Evolutionary conservation across 192 early-diverging fungal species (phyloP), one percentile per base, ranked within the genome.

Genomic region (Backusella tarrabulga): DNA sequence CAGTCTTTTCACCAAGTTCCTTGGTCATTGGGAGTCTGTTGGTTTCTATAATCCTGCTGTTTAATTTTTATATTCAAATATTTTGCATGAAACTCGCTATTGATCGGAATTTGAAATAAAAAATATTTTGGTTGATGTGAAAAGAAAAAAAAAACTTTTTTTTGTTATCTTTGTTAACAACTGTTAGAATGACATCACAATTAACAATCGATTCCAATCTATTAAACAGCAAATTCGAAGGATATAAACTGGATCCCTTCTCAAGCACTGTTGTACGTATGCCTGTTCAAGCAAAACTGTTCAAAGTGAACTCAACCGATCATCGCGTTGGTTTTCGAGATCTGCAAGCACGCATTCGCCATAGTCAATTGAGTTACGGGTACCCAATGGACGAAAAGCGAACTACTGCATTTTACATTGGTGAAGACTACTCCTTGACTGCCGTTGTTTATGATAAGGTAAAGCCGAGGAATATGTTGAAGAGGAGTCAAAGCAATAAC

Each of bases 161-260:
- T 54, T 54, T 54, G 4, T 19, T 54, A n/a, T 7, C 14, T 56
- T 56, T 44, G 1, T 44, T 44, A 9, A n/a, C 1, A 56, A 21
- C n/a, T 56, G 21, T 56, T 56, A 56, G 3, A 63, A 63, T 63
- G 56, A 63, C 23, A 14, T 63, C 56, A 63, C 56, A 26, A 29
- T 63, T 63, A 63, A 29, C 21, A 63, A 29, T 63, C 3, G 78
- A 91, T 74, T 76, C 83, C 38, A 42, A 78, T 1, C 73, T 90
- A 15, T 73, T 92, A 38, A 92, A 93, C 52, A 76, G 87, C 34
- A 85, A 84, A 67, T 94, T 94, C 80, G 92, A 94, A 41, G 91
- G 93, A 1, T 94, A 94, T 80, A 93, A 92, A 71, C 82, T 94
- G 41, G 83, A 85, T 11, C 76, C 91, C 42, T 85, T 90, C 23